phyloP scores from a whole-genome alignment of 495 filamentous ascomycete genomes.

The Talaromyces ruber region DNA sequence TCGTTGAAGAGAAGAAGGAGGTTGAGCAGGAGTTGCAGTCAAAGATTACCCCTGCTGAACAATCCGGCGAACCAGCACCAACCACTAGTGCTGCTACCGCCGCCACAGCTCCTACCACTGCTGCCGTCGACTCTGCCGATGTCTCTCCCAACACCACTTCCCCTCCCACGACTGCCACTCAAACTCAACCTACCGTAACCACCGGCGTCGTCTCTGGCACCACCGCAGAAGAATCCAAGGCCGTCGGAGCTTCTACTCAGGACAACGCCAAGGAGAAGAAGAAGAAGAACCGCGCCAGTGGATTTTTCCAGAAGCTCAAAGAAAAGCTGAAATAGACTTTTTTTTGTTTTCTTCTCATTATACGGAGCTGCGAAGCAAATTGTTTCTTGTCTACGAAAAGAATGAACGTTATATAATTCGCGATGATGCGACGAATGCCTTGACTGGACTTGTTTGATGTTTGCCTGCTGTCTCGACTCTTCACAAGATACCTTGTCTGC shows the following conservation, averaged over 20 bases:
- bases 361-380: constrained; percentile 1
- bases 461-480: background rate
- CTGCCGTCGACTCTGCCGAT: constrained; percentile 22
- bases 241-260: background rate
- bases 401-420: background rate
- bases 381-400: background rate
- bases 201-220: constrained; percentile 9
- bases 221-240: constrained; percentile 5
- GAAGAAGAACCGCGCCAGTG: constrained; percentile 38
- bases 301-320: constrained; percentile 42
- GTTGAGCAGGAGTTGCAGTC: constrained; percentile 61
- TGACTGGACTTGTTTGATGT: background rate
- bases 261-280: constrained; percentile 32
- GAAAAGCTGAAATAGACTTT: constrained; percentile 35
- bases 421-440: background rate
- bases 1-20: constrained; percentile 70
- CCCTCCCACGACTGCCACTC: constrained; percentile 16
- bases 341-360: background rate
- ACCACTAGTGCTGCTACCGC: constrained; percentile 34
- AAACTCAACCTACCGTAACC: constrained; percentile 11
- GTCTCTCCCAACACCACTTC: constrained; percentile 36
- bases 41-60: constrained; percentile 39
- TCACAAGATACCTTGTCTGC: constrained; percentile 1
- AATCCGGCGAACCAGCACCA: constrained; percentile 45
- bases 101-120: constrained; percentile 26